These are phyloP conservation scores for Cyberlindnera sargentensis DNA, from an alignment of 805 yeast genomes.

Conservation along the genomic window DNA sequence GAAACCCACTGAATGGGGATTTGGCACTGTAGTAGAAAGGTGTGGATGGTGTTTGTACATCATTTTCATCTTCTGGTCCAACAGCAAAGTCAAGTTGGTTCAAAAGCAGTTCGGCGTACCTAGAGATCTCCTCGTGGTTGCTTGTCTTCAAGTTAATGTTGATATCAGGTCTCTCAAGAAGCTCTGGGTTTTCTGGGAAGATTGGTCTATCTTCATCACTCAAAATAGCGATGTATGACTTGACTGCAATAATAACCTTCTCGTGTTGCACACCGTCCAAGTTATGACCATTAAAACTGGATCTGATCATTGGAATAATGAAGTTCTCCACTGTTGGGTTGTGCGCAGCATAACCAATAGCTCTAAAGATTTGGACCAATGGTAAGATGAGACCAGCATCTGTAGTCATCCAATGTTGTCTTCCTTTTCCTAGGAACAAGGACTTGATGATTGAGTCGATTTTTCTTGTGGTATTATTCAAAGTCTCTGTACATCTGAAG, in stretches of 20 bases:
- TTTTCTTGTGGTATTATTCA: conserved; percentile 79
- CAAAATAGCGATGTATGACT: conserved; percentile 65
- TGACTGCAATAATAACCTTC: conserved; percentile 58
- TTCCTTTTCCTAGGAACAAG: conserved; percentile 49
- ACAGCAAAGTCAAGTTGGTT: conserved; percentile 53
- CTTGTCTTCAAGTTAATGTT: conserved; percentile 23
- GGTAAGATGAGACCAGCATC: conserved; percentile 59
- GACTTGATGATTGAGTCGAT: conserved; percentile 57
- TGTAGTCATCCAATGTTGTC: conserved; percentile 70
- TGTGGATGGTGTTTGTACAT: conserved; percentile 24
- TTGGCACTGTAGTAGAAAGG: conserved; percentile 28
- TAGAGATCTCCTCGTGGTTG: conserved; percentile 66
- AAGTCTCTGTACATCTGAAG: conserved; percentile 78
- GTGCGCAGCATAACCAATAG: conserved; percentile 71
- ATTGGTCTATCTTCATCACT: conserved; percentile 63
- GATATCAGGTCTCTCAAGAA: conserved; percentile 26
- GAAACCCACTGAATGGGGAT: conserved; percentile 31
- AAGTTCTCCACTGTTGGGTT: conserved; percentile 77
- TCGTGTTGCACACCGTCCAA: conserved; percentile 67
- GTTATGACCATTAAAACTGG: conserved; percentile 48
- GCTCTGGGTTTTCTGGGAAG: conserved; percentile 52
- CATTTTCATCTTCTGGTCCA: conserved; percentile 30
- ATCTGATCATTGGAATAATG: conserved; percentile 59
- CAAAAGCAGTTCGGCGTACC: conserved; percentile 46
- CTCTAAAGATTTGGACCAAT: conserved; percentile 64